A percentile compares a stretch with the other conserved stretches of the same genome.
Conservation (phyloP, 2,329 filamentous ascomycete species). For the Ophiosphaerella korrae region DNA sequence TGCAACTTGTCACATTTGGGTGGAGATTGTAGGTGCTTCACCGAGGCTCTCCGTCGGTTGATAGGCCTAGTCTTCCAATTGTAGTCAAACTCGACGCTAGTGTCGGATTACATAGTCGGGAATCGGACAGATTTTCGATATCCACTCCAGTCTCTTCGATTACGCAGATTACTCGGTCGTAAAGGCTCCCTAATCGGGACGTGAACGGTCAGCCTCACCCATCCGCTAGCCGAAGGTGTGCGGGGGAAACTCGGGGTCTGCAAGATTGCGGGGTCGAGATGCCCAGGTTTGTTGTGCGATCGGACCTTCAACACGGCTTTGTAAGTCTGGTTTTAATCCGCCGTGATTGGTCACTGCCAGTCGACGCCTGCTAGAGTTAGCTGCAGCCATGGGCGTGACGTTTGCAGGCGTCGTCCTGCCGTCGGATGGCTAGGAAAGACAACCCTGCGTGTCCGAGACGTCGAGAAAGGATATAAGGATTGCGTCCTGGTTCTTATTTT, state of each 20-base stretch:
- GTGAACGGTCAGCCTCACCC: not conserved
- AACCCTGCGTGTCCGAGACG: not conserved
- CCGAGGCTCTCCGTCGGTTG: too few relatives aligned
- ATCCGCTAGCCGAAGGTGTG: conserved; percentile 1
- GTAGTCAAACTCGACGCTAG: too few relatives aligned
- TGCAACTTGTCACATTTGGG: too few relatives aligned
- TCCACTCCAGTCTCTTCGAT: too few relatives aligned
- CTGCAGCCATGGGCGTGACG: conserved; percentile 5
- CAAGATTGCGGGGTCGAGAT: conserved; percentile 25
- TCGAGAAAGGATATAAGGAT: conserved; percentile 6
- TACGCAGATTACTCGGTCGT: conserved; percentile 1
- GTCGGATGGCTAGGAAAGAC: conserved; percentile 11
- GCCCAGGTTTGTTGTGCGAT: conserved; percentile 5
- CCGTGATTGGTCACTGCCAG: conserved; percentile 19
- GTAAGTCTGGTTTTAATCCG: conserved; percentile 1
- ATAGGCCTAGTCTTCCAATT: too few relatives aligned
- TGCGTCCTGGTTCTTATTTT: not conserved
- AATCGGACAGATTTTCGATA: too few relatives aligned
- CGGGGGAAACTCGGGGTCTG: conserved; percentile 30
- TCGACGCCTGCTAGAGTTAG: not conserved
- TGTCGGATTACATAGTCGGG: too few relatives aligned
- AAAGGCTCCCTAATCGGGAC: too few relatives aligned
- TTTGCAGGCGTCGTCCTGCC: conserved; percentile 13
- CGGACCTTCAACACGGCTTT: conserved; percentile 29
- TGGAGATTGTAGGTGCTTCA: too few relatives aligned